Conservation (phyloP, 2,329 filamentous ascomycete genomes). For the Diaporthe citriasiana region DNA sequence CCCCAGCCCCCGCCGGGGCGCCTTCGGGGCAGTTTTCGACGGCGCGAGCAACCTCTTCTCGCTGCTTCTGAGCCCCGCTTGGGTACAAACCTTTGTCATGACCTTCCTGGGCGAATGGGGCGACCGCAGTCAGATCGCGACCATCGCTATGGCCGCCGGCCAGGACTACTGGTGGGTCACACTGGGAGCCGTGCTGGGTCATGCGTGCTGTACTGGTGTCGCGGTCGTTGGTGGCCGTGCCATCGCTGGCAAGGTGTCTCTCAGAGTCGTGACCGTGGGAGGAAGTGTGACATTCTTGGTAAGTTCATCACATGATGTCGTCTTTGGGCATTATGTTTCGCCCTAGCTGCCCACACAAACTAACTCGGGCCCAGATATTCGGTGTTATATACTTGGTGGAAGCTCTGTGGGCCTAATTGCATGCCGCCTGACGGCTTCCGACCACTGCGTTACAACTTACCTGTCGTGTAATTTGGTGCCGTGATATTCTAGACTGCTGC, state of each 20-base stretch:
- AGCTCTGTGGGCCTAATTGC: slow-evolving; percentile 70
- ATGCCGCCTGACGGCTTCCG: neutral
- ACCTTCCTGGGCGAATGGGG: slow-evolving; percentile 99
- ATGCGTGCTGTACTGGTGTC: slow-evolving; percentile 89
- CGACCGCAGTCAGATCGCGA: slow-evolving; percentile 96
- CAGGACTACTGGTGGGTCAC: slow-evolving; percentile 99
- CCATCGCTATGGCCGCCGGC: slow-evolving; percentile 97
- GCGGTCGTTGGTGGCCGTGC: slow-evolving; percentile 94
- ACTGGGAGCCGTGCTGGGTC: slow-evolving; percentile 86
- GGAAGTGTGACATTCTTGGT: slow-evolving; percentile 65
- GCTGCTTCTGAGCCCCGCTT: slow-evolving; percentile 91
- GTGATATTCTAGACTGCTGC: neutral
- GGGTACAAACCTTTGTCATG: slow-evolving; percentile 99
- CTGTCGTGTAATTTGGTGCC: slow-evolving; percentile 26
- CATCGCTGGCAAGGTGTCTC: slow-evolving; percentile 92
- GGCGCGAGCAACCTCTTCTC: slow-evolving; percentile 90
- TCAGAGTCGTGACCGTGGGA: slow-evolving; percentile 72
- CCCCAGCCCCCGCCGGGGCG: slow-evolving; percentile 62
- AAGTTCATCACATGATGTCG: slow-evolving; percentile 60
- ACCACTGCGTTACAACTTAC: slow-evolving; percentile 3
- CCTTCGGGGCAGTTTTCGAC: slow-evolving; percentile 58
- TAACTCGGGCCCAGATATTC: slow-evolving; percentile 64
- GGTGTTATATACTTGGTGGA: slow-evolving; percentile 93
- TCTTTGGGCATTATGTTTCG: neutral
- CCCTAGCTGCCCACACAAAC: neutral